Base-by-base conservation (phyloP, 1,139 yeast genomes). In the Lodderomyces oxycetoniae region DNA sequence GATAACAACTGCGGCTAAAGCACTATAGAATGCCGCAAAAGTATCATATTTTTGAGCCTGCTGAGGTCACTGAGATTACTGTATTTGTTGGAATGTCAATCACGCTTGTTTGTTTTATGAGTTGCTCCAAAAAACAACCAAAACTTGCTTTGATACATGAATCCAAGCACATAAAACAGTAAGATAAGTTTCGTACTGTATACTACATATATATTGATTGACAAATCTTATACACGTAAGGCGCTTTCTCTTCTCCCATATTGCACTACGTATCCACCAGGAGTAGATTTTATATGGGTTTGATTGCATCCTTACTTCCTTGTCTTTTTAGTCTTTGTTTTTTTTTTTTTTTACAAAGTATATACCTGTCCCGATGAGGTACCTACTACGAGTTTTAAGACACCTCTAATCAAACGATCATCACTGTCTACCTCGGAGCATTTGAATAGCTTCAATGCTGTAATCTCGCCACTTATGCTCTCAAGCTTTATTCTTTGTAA, bases 31-130 rank as follows among this genome's bases (percentile, higher is more conserved):
- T 5, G 52, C 40, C 4, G 53, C 59, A 43, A 57, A 58, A 43
- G 45, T 45, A 21, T 54, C 50, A 33, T 56, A 59, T 13, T 52
- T 20, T 20, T 20, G 10, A 20, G n/a, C 23, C n/a, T 20, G 23
- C n/a, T 20, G 10, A 8, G n/a, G 23, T 20, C 10, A 8, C 68
- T 26, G 75, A 66, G 34, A 74, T 64, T 1, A 69, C 66, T 36
- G 76, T 77, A 26, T 74, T 70, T 13, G 71, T 42, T 40, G 5
- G 74, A 59, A 73, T n/a, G n/a, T n/a, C n/a, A n/a, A n/a, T n/a
- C n/a, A n/a, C n/a, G n/a, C n/a, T n/a, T n/a, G n/a, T n/a, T n/a
- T n/a, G n/a, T n/a, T n/a, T n/a, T n/a, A n/a, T n/a, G n/a, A n/a
- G n/a, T n/a, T n/a, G n/a, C n/a, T n/a, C n/a, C n/a, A n/a, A n/a